Percentiles rank a stretch among this genome's conserved stretches.
These are phyloP conservation scores for Pezicula radicicola DNA, from an alignment of 2,329 filamentous ascomycete species.

Conservation along the genomic window DNA sequence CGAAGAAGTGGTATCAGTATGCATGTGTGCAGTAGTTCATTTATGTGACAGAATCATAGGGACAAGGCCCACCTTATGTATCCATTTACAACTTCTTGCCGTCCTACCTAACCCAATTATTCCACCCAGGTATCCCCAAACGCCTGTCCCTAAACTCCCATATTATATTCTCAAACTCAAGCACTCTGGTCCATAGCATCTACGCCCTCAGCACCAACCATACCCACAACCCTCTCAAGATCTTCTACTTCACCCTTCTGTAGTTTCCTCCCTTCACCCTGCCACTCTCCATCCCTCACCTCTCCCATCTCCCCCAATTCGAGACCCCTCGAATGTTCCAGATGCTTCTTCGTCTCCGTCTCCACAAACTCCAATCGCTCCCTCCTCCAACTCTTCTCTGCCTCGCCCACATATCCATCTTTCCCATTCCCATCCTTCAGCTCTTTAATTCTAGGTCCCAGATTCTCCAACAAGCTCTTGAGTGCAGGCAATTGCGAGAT, in stretches of 20 bases:
- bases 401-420: constrained; percentile 29
- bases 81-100: too few relatives aligned
- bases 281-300: constrained; percentile 63
- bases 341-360: constrained; percentile 69
- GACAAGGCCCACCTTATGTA: too few relatives aligned
- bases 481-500: constrained; percentile 81
- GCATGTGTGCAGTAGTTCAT: too few relatives aligned
- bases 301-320: constrained; percentile 61
- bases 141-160: constrained; percentile 1
- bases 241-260: constrained; percentile 53
- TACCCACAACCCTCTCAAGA: constrained; percentile 47
- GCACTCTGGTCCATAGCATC: constrained; percentile 18
- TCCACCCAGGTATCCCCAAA: too few relatives aligned
- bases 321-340: constrained; percentile 68
- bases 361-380: constrained; percentile 83
- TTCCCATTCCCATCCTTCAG: constrained; percentile 37
- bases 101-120: too few relatives aligned
- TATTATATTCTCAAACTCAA: not conserved
- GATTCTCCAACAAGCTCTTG: constrained; percentile 62
- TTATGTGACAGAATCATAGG: too few relatives aligned
- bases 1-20: too few relatives aligned
- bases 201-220: constrained; percentile 33
- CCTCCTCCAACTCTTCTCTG: constrained; percentile 58
- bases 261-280: constrained; percentile 49
- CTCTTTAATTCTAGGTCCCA: constrained; percentile 61